Conservation (phyloP, 768 basidiomycete species). For the Leccinum ochraceum region DNA sequence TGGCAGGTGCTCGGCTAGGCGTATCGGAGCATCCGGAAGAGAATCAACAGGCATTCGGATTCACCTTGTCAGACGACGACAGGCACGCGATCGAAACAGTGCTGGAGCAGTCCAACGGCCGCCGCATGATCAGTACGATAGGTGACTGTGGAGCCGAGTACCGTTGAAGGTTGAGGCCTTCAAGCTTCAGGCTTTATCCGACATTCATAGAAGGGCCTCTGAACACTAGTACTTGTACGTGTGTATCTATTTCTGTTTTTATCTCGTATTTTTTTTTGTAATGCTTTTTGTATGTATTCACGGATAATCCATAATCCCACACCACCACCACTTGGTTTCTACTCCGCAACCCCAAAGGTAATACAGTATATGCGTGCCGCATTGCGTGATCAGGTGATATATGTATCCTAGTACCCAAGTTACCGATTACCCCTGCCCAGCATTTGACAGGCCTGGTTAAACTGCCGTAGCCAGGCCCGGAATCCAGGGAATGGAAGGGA, state of each 20-base stretch:
- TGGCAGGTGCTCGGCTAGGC: constrained; percentile 63
- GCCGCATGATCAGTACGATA: constrained; percentile 62
- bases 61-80: constrained; percentile 58
- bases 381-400: background rate
- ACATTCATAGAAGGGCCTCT: background rate
- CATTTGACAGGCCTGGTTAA: no score
- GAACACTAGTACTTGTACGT: background rate
- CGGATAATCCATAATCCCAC: background rate
- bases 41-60: constrained; percentile 62
- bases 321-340: background rate
- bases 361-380: background rate
- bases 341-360: background rate
- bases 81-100: constrained; percentile 63
- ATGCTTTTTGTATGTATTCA: background rate
- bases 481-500: background rate
- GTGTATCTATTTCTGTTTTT: background rate
- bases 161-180: constrained; percentile 35
- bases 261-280: background rate
- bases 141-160: constrained; percentile 89
- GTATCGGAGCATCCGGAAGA: constrained; percentile 73
- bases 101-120: constrained; percentile 59
- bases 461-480: background rate
- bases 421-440: background rate
- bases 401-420: background rate
- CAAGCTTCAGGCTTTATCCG: background rate